Base-by-base conservation (phyloP, 345 rosid genomes). In the Abelmoschus esculentus region DNA sequence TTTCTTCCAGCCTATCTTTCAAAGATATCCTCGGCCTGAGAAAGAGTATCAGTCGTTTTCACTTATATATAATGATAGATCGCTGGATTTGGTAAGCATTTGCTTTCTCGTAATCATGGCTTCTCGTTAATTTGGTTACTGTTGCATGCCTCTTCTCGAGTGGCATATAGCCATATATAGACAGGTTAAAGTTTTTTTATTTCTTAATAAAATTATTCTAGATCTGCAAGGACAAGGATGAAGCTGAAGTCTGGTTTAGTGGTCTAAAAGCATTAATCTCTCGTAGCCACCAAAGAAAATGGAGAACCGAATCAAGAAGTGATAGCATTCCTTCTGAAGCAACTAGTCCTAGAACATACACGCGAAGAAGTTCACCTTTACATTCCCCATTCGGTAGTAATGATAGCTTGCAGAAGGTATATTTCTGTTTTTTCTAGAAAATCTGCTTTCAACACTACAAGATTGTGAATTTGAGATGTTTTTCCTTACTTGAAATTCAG, bases 41-140 rank as follows among this genome's bases (percentile, higher is more conserved):
- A 91, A 95, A 86, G 97, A 95, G 79, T 91, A 91, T 71, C 99
- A 91, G 81, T 95, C 99, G 5, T 91, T 91, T 83, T 95, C 99
- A 65, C 93, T 95, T 67, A 91, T 91, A 76, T 90, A 91, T 77
- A 90, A 83, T 79, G 99, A 91, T 67, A 89, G 98, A 59, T 91
- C 99, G 29, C 77, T 95, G 74, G 99, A 95, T 84, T 75, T 91
- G 98, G 99, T 95, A 81, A 83, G 85, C 36, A 32, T 69, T n/a
- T 28, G 44, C 55, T 28, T 66, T 19, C 17, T 38, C 47, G 22
- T 40, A 12, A 61, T 22, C 15, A n/a, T 61, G 70, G 17, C 58
- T 69, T 83, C 67, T 73, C 31, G 42, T 69, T 62, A 69, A 46
- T 54, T 7, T 66, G 28, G 52, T 70, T 73, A 61, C 11, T 73